These are phyloP conservation scores for Oemleria cerasiformis DNA, from an alignment of 306 rosid species.

Conservation along the genomic window DNA sequence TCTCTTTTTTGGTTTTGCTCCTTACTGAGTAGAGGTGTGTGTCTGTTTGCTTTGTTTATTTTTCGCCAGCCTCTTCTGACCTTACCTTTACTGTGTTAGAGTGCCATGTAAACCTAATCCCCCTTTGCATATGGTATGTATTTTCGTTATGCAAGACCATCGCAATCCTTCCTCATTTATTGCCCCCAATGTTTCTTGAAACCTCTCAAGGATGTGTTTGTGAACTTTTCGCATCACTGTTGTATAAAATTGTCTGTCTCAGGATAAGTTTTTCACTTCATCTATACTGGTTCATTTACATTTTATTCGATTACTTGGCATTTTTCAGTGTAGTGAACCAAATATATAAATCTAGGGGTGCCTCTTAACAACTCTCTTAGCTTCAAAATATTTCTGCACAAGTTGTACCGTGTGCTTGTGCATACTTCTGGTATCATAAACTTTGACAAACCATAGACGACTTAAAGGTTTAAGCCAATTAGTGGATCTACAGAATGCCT, in stretches of 20 bases:
- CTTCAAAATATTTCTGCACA: neutral
- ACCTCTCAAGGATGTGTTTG: neutral
- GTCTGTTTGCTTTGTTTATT: neutral
- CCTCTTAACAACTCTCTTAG: neutral
- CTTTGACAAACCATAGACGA: too few relatives aligned
- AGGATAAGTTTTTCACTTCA: neutral
- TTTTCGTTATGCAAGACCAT: too few relatives aligned
- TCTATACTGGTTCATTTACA: neutral
- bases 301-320: neutral
- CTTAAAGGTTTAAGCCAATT: too few relatives aligned
- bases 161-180: too few relatives aligned
- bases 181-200: too few relatives aligned
- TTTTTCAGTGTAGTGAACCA: neutral
- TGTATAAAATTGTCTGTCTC: neutral
- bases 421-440: neutral
- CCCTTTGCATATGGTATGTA: neutral
- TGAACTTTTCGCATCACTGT: neutral
- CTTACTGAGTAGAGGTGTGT: too few relatives aligned
- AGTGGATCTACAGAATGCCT: too few relatives aligned
- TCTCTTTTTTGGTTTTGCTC: too few relatives aligned
- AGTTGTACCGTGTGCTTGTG: neutral
- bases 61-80: neutral
- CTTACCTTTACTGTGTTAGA: neutral
- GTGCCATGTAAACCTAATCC: neutral
- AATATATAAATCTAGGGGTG: neutral